Percentiles rank a stretch among this genome's conserved stretches.
Conservation (phyloP, 345 rosid species). For the Brassica nigra region DNA sequence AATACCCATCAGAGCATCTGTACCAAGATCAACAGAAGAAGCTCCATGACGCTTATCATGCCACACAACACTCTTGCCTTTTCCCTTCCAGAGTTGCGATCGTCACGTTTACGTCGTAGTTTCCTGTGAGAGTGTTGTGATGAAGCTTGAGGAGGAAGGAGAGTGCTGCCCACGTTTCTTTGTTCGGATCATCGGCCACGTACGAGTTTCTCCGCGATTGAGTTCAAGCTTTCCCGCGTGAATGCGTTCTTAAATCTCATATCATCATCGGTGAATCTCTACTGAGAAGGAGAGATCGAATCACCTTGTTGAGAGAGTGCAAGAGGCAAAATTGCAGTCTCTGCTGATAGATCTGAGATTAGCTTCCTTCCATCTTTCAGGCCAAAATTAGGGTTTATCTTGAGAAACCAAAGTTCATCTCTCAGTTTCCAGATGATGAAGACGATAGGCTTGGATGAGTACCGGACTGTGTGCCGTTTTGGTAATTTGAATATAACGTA, state of each 20-base stretch:
- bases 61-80: constrained; percentile 69
- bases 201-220: constrained; percentile 63
- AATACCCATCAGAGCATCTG: constrained; percentile 58
- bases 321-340: constrained; percentile 80
- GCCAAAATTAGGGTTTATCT: constrained; percentile 7
- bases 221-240: constrained; percentile 60
- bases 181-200: constrained; percentile 55
- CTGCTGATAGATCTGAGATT: constrained; percentile 67
- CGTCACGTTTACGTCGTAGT: constrained; percentile 82
- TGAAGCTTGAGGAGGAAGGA: constrained; percentile 79
- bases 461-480: no score
- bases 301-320: constrained; percentile 91
- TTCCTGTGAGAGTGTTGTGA: constrained; percentile 75
- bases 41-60: constrained; percentile 74
- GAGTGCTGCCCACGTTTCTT: constrained; percentile 67
- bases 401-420: neutral
- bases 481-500: no score
- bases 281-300: neutral
- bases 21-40: constrained; percentile 57
- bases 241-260: constrained; percentile 50
- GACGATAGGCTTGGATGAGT: neutral
- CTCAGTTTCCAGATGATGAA: constrained; percentile 16
- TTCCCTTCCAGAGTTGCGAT: constrained; percentile 67
- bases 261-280: neutral
- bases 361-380: constrained; percentile 43